Base-by-base conservation (phyloP, 148 eudicot species). In the Polygonum maritimum region DNA sequence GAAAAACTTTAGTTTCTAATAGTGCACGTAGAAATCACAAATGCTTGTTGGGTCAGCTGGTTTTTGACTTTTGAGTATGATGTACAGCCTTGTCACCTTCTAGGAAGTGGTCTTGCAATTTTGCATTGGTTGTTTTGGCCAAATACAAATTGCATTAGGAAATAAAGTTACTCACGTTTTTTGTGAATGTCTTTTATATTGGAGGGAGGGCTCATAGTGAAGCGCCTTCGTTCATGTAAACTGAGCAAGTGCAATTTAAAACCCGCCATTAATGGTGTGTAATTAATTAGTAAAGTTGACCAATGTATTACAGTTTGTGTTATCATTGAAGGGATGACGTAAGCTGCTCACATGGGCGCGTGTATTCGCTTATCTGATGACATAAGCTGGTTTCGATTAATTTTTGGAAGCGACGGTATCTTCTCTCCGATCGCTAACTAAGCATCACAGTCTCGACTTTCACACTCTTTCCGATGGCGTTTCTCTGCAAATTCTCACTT, bases 401-500 rank as follows among this genome's bases (percentile, higher is more conserved):
- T 26, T 26, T 26, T 19, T n/a, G 62, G 9, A 4, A 26, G 36
- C 31, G 67, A 60, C 15, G 8, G 31, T 55, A 19, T 8, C 13
- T 60, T 11, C 69, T 5, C 26, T 65, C 19, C 71, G 71, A 35
- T 67, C 19, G 21, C 16, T 33, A 10, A 21, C 38, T 10, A 44
- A 11, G 15, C 9, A 36, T 16, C 45, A 0, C 71, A 67, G 2
- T 67, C 18, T 11, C 8, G 7, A 67, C 9, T 15, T 8, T 12
- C 71, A 26, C 41, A 16, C 71, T 13, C 70, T 35, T 7, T 35
- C n/a, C 41, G 45, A 67, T 67, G 71, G 71, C 71, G 45, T 16
- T 67, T 67, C 44, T 45, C 71, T 67, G 45, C 44, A 36, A 67
- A 67, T 67, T 36, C n/a, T 18, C 45, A 67, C 41, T 67, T 38